Percentiles rank a stretch among this genome's conserved stretches.
These are phyloP conservation scores for Moniliophthora roreri DNA, from an alignment of 1,284 basidiomycete genomes.

Conservation along the genomic window DNA sequence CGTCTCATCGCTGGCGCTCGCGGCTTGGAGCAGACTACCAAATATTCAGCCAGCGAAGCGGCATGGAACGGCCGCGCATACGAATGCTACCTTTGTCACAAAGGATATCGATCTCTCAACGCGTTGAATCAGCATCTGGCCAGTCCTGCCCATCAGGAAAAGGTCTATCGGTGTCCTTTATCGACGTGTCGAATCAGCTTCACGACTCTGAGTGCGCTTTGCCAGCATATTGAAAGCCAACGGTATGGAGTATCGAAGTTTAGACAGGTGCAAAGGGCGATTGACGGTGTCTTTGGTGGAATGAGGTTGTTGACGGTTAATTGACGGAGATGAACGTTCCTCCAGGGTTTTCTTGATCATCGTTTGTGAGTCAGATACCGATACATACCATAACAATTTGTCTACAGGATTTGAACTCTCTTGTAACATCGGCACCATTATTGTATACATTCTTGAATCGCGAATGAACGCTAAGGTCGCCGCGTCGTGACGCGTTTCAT, in stretches of 20 bases:
- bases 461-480: no score
- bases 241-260: constrained; percentile 48
- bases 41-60: constrained; percentile 36
- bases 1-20: constrained; percentile 33
- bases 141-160: constrained; percentile 46
- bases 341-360: not conserved
- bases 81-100: constrained; percentile 57
- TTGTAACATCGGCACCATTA: no score
- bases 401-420: no score
- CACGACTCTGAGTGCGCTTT: constrained; percentile 45
- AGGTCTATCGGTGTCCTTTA: constrained; percentile 43
- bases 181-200: constrained; percentile 38
- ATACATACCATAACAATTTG: no score
- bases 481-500: no score
- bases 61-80: constrained; percentile 49
- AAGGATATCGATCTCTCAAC: constrained; percentile 30
- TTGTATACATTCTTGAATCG: no score
- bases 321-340: not conserved
- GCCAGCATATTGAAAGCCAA: constrained; percentile 58
- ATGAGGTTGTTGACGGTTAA: constrained; percentile 25
- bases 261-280: constrained; percentile 32
- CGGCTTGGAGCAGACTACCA: constrained; percentile 13
- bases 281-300: constrained; percentile 34
- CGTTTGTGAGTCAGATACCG: not conserved
- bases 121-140: constrained; percentile 53